phyloP scores from a whole-genome alignment of 164 flowering plant genomes.

The Saururus chinensis region DNA sequence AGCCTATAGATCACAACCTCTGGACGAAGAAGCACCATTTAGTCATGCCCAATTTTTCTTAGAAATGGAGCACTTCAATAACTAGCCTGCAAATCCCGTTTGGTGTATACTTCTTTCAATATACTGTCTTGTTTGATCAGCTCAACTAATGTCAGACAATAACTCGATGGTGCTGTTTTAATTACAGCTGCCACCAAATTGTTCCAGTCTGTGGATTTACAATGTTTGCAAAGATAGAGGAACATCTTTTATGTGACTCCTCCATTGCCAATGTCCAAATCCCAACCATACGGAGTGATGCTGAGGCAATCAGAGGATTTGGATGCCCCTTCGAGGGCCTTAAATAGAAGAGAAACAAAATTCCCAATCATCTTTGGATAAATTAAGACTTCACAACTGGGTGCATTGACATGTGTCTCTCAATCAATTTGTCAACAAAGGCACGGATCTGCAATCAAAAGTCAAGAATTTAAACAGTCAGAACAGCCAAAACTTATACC shows the following conservation, averaged over 20 bases:
- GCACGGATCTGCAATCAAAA: conserved; percentile 71
- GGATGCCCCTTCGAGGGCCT: background rate
- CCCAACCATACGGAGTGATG: background rate
- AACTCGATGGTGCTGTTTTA: background rate
- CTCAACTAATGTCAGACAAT: background rate
- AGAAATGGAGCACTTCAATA: background rate
- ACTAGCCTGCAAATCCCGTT: background rate
- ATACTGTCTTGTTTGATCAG: background rate
- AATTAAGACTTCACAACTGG: conserved; percentile 40
- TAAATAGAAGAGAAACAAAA: background rate
- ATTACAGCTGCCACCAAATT: background rate
- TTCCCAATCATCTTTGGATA: background rate
- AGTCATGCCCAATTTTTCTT: background rate
- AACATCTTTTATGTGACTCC: background rate
- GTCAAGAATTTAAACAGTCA: background rate
- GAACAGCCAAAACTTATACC: background rate
- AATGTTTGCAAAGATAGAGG: background rate
- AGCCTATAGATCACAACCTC: conserved; percentile 16
- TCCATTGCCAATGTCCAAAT: background rate
- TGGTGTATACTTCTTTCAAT: background rate
- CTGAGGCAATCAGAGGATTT: background rate
- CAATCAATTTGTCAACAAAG: conserved; percentile 92
- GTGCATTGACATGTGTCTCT: conserved; percentile 71
- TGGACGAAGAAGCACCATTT: conserved; percentile 6
- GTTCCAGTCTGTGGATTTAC: background rate